Evolutionary conservation across 768 basidiomycete genomes (phyloP), one percentile per base, ranked within the genome.

Genomic region (Naganishia randhawae): DNA sequence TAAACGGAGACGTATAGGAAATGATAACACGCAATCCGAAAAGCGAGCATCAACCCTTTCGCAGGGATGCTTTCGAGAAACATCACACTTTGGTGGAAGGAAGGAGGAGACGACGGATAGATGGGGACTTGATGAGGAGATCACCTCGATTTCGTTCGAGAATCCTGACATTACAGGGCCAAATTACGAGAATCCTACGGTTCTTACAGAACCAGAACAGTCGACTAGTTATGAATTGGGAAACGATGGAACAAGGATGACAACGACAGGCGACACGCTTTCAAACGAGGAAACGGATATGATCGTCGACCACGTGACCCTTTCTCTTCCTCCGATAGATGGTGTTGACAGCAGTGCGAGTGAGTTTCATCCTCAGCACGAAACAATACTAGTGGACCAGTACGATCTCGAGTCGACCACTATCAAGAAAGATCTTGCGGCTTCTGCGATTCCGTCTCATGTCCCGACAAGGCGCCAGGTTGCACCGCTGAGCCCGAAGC

Each of bases 51-150:
- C n/a, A 7, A 37, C 54, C 2, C 4, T 22, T 32, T 32, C 57
- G 6, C 19, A 61, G 19, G 37, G 7, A 42, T 13, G 14, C n/a
- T 22, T 57, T 27, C 35, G 37, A 16, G 55, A 41, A 42, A 14
- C 57, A 42, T 37, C 39, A 2, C 54, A 35, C 9, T 32, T 10
- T 22, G 35, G 10, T 37, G 54, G 54, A 35, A 61, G 39, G 57
- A 39, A 25, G 22, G 22, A 41, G 57, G 57, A 61, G 8, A 5
- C n/a, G 16, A 11, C 37, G 37, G 57, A 42, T 39, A 39, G 25
- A 29, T 61, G 57, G 57, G 57, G 57, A 13, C 27, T 61, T n/a
- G 57, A 61, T 22, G 57, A 61, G 39, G 57, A 61, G 11, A 22
- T 61, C 37, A 39, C 57, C 27, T 25, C 57, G 37, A 25, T 41